Percentiles rank a stretch among this genome's conserved stretches.
phyloP scores from a whole-genome alignment of 2,329 filamentous ascomycete species.

The Botrytis paeoniae region DNA sequence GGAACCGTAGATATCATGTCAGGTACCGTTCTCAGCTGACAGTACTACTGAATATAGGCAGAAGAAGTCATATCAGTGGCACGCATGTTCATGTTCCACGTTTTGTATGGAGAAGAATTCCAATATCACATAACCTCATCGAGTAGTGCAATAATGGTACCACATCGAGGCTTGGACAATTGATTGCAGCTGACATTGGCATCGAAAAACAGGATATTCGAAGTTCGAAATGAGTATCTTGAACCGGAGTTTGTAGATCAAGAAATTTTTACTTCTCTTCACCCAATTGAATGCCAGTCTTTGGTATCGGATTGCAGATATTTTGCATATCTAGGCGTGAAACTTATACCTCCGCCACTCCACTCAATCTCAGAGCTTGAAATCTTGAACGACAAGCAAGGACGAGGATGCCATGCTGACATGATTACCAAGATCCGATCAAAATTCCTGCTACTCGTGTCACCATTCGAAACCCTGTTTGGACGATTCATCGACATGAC shows the following conservation, averaged over 20 bases:
- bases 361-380: background rate
- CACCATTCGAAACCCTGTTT: constrained; percentile 12
- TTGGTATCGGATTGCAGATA: background rate
- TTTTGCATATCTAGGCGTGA: background rate
- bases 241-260: background rate
- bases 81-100: constrained; percentile 13
- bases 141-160: background rate
- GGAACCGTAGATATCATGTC: background rate
- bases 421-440: constrained; percentile 11
- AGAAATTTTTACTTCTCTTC: background rate
- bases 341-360: background rate
- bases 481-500: constrained; percentile 6
- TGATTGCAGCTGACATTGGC: background rate
- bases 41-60: background rate
- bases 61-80: constrained; percentile 3
- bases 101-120: background rate
- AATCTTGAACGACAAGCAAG: background rate
- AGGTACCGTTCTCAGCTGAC: constrained; percentile 18
- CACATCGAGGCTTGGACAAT: background rate
- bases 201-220: background rate
- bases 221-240: background rate
- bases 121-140: background rate
- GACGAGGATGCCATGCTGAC: constrained; percentile 1
- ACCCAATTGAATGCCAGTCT: background rate
- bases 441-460: constrained; percentile 7